These are phyloP conservation scores for Silene uniflora DNA, from an alignment of 148 eudicot species.

Conservation along the genomic window DNA sequence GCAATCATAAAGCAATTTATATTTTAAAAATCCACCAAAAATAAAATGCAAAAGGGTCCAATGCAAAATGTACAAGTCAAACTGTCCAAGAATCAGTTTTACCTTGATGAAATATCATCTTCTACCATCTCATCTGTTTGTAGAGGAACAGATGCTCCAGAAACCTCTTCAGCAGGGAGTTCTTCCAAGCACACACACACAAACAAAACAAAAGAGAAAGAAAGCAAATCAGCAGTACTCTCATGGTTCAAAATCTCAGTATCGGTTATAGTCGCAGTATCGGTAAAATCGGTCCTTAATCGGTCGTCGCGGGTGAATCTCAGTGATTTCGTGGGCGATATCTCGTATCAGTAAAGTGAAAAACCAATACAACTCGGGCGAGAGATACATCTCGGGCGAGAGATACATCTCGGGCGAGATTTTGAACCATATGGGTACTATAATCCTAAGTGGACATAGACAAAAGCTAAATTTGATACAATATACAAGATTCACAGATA, in stretches of 20 bases:
- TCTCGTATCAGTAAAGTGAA: no score
- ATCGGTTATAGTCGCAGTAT: no score
- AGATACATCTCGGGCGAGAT: no score
- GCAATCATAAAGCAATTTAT: slow-evolving; percentile 8
- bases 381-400: no score
- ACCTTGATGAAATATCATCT: slow-evolving; percentile 94
- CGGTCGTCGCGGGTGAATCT: no score
- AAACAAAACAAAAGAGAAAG: neutral
- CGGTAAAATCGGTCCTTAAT: no score
- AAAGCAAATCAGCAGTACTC: neutral
- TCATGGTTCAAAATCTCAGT: no score
- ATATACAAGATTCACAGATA: neutral
- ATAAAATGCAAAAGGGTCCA: neutral
- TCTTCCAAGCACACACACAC: slow-evolving; percentile 30
- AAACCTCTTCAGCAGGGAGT: slow-evolving; percentile 61
- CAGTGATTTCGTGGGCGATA: no score
- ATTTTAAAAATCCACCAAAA: neutral
- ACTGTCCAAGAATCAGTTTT: slow-evolving; percentile 7
- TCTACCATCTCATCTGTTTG: slow-evolving; percentile 60
- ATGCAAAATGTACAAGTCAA: neutral
- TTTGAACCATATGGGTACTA: no score
- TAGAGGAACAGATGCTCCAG: slow-evolving; percentile 51
- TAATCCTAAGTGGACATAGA: neutral
- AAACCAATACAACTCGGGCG: no score
- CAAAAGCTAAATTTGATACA: neutral